phyloP scores from a whole-genome alignment of 2,329 filamentous ascomycete genomes.

The Colletotrichum sp. region DNA sequence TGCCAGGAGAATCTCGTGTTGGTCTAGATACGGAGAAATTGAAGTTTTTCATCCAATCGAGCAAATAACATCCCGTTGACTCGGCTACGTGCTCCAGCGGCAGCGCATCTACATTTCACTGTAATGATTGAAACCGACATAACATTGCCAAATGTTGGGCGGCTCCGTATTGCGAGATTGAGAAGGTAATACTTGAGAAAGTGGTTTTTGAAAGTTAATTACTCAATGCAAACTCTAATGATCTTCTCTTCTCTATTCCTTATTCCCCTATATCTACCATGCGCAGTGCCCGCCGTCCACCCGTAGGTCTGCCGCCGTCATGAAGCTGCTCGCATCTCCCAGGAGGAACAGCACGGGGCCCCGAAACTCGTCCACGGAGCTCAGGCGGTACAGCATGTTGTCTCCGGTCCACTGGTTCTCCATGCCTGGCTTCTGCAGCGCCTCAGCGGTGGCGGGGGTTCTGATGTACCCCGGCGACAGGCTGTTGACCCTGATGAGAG shows the following conservation, averaged over 20 bases:
- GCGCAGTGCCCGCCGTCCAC: slow-evolving; percentile 44
- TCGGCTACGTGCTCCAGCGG: neutral
- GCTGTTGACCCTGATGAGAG: slow-evolving; percentile 56
- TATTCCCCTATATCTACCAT: slow-evolving; percentile 21
- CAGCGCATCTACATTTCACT: neutral
- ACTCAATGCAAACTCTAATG: accelerated
- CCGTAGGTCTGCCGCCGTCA: slow-evolving; percentile 41
- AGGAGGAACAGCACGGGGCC: slow-evolving; percentile 39
- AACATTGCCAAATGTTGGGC: neutral
- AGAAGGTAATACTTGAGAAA: neutral
- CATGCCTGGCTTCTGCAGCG: slow-evolving; percentile 32
- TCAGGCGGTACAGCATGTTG: slow-evolving; percentile 37
- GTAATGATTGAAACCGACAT: neutral
- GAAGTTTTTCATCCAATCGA: neutral
- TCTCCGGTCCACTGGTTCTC: slow-evolving; percentile 31
- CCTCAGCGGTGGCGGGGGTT: slow-evolving; percentile 38
- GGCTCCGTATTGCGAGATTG: neutral
- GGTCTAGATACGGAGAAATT: neutral
- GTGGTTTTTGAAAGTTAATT: neutral
- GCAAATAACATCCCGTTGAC: neutral
- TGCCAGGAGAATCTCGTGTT: neutral
- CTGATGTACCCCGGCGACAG: slow-evolving; percentile 59
- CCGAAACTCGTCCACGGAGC: slow-evolving; percentile 37
- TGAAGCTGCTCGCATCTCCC: slow-evolving; percentile 39
- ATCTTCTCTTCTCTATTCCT: neutral